A percentile compares a stretch with the other conserved stretches of the same genome.
Conservation (phyloP, 1,284 basidiomycete genomes). For the Exobasidium rhododendri region DNA sequence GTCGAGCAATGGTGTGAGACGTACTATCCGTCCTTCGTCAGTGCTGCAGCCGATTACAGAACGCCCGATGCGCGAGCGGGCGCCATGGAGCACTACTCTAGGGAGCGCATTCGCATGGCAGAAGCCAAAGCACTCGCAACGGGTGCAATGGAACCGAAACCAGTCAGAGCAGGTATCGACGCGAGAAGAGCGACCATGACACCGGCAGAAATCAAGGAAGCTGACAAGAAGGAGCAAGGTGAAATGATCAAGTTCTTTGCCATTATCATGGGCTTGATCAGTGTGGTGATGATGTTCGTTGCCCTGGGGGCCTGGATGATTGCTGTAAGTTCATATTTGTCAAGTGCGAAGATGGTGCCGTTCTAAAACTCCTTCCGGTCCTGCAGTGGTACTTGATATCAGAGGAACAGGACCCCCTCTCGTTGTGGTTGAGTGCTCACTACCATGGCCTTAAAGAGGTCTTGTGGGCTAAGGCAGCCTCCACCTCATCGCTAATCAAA, state of each 20-base stretch:
- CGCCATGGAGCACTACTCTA: constrained; percentile 31
- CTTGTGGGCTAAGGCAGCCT: neutral
- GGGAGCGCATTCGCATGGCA: constrained; percentile 10
- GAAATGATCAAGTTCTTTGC: constrained; percentile 39
- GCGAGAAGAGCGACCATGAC: constrained; percentile 2
- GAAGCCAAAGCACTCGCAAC: constrained; percentile 6
- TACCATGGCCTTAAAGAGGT: neutral
- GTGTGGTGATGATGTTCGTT: constrained; percentile 28
- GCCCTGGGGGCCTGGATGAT: constrained; percentile 35
- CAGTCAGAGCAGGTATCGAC: constrained; percentile 6
- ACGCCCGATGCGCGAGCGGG: constrained; percentile 29
- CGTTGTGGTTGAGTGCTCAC: neutral
- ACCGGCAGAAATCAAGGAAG: constrained; percentile 17
- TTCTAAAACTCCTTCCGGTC: no score
- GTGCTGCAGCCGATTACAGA: constrained; percentile 17
- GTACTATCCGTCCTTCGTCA: constrained; percentile 47
- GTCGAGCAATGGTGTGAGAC: constrained; percentile 52
- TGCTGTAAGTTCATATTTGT: constrained; percentile 7
- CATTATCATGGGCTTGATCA: constrained; percentile 29
- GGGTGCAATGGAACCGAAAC: neutral
- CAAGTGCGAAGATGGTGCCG: no score
- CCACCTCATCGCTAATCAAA: neutral
- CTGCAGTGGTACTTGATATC: constrained; percentile 37
- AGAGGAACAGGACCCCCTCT: constrained; percentile 37
- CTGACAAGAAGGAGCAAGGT: constrained; percentile 25